phyloP scores from a whole-genome alignment of 352 stramenopile species.

The Globisporangium rhizosaccharum region DNA sequence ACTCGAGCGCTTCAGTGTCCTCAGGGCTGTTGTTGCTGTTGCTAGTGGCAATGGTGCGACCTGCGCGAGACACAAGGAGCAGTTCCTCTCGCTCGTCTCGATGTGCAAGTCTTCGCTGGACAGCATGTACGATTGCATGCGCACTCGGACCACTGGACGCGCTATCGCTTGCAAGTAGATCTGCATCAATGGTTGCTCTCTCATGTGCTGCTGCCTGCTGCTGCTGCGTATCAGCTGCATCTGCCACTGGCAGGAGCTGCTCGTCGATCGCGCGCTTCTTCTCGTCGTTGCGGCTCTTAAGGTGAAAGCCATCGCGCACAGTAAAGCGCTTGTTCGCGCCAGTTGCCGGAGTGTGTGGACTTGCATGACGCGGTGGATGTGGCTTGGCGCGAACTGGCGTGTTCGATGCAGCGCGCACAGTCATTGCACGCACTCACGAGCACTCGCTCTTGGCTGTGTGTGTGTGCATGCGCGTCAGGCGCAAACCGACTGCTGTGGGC shows the following conservation, averaged over 20 bases:
- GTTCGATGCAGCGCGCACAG: neutral
- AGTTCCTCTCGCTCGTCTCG: no score
- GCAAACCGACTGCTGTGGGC: no score
- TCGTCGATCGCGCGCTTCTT: conserved; percentile 34
- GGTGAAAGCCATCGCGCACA: conserved; percentile 66
- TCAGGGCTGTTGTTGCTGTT: neutral
- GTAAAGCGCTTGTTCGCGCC: conserved; percentile 41
- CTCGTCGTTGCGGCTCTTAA: conserved; percentile 55
- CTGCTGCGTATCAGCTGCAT: neutral
- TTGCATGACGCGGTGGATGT: conserved; percentile 1
- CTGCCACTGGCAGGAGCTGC: conserved; percentile 14
- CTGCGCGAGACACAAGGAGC: no score
- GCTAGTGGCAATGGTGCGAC: neutral
- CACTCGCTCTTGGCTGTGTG: neutral
- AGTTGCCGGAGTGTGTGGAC: neutral
- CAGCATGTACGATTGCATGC: neutral
- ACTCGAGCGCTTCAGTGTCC: neutral
- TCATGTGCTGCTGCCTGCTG: neutral
- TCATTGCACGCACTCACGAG: neutral
- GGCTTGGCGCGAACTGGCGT: neutral
- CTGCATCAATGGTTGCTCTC: neutral
- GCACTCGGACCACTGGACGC: neutral
- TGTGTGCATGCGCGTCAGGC: neutral
- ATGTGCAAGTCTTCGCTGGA: neutral
- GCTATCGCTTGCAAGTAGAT: neutral